Evolutionary conservation across 108 stramenopile genomes (phyloP), one percentile per base, ranked within the genome.

Genomic region (Halocafeteria seosinensis): DNA sequence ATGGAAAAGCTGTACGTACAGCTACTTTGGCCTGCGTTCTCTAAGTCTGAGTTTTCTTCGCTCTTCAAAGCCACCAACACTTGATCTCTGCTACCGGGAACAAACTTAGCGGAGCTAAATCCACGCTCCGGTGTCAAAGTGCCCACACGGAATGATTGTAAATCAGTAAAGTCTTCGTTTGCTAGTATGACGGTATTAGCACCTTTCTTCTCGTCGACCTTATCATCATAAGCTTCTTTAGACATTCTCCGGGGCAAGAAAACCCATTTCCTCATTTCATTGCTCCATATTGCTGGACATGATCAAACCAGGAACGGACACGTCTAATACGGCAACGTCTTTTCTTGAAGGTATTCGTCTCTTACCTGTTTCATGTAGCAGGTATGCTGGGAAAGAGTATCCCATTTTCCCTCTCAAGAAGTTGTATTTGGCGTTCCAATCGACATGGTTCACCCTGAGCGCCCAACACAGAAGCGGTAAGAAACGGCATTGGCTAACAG

Each of bases 51-150:
- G 21, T 37, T 72, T 55, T 78, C 77, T 65, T 65, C 75, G 55
- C 72, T 76, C 68, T 76, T 76, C 25, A 78, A 50, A 3, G 75
- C 77, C 0, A 76, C 47, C 9, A 78, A 62, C 26, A 78, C 73
- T 13, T 42, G 62, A 25, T 73, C 75, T 0, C 62, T 55, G 13
- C 67, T 71, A 0, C 65, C 70, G 1, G 76, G 76, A 1, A 76
- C 65, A 25, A 77, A 71, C 57, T 78, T 78, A 65, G 76, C 76
- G 11, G 73, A 62, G 36, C 68, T 70, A 66, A 76, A 78, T 6
- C 78, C 78, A 37, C 70, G 75, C 27, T 68, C 69, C 25, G 74
- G 68, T 11, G 30, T 57, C 34, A 71, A 27, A 21, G 23, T 50
- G 38, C 77, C 77, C 24, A 66, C 71, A 36, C 28, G 37, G 35